Percentiles rank a stretch among this genome's conserved stretches.
Evolutionary conservation across 2,329 filamentous ascomycete species (phyloP).

Genomic region (Fusarium sulawesiense): DNA sequence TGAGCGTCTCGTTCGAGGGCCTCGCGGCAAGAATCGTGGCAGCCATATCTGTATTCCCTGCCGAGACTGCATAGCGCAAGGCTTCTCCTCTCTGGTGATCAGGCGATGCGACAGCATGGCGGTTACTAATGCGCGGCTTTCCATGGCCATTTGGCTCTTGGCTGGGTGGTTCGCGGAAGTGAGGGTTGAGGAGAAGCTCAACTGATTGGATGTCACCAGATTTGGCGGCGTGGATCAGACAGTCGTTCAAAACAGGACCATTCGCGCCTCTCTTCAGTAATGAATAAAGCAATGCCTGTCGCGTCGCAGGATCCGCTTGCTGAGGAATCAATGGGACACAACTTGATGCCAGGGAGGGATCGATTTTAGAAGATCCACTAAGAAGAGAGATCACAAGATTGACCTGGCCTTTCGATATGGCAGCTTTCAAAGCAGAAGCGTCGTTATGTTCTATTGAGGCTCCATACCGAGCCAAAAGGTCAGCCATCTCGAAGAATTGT

Average conservation of each 20-base stretch:
- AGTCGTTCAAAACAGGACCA: slow-evolving; percentile 60
- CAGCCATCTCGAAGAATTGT: slow-evolving; percentile 66
- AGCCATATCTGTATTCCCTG: slow-evolving; percentile 58
- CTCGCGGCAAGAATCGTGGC: slow-evolving; percentile 59
- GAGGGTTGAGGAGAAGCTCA: slow-evolving; percentile 62
- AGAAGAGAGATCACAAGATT: slow-evolving; percentile 62
- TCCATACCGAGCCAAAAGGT: slow-evolving; percentile 63
- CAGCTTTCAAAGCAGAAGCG: slow-evolving; percentile 60
- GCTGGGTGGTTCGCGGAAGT: slow-evolving; percentile 54
- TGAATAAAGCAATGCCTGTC: slow-evolving; percentile 57
- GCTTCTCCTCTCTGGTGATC: slow-evolving; percentile 65
- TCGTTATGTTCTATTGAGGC: slow-evolving; percentile 67
- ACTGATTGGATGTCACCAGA: slow-evolving; percentile 60
- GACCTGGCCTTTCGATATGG: slow-evolving; percentile 58
- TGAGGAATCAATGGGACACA: slow-evolving; percentile 63
- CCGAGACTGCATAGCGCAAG: slow-evolving; percentile 61
- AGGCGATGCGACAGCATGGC: slow-evolving; percentile 64
- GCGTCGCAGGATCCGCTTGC: slow-evolving; percentile 58
- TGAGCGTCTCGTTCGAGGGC: slow-evolving; percentile 60
- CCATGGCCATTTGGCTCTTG: slow-evolving; percentile 35
- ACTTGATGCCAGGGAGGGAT: slow-evolving; percentile 59
- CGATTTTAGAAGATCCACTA: slow-evolving; percentile 56
- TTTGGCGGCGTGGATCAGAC: slow-evolving; percentile 62
- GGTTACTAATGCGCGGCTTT: slow-evolving; percentile 50
- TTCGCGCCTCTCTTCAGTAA: slow-evolving; percentile 64